These are phyloP conservation scores for Candida dajiaensis DNA, from an alignment of 805 yeast genomes.

Conservation along the genomic window DNA sequence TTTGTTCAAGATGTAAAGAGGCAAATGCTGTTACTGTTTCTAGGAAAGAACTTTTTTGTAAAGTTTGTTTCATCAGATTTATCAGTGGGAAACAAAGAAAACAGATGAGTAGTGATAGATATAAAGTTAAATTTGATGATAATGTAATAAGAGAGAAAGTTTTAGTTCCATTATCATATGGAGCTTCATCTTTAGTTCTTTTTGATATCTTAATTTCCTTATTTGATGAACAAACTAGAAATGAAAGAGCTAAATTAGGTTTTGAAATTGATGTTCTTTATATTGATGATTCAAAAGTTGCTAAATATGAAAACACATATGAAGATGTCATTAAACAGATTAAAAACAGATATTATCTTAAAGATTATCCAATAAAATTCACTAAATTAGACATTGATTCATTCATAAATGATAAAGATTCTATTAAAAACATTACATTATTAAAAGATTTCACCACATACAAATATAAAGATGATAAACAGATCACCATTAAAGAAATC, in stretches of 20 bases:
- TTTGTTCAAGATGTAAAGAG: conserved; percentile 39
- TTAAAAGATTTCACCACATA: conserved; percentile 22
- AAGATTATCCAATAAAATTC: conserved; percentile 30
- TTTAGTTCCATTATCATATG: conserved; percentile 60
- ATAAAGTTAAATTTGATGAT: conserved; percentile 60
- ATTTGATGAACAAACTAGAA: conserved; percentile 53
- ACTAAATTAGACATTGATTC: conserved; percentile 37
- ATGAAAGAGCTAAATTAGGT: conserved; percentile 63
- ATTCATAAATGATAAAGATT: conserved; percentile 28
- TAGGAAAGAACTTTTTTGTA: conserved; percentile 63
- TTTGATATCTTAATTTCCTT: conserved; percentile 60
- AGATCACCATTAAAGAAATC: conserved; percentile 26
- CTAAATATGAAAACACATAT: conserved; percentile 12
- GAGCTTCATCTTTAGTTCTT: conserved; percentile 59
- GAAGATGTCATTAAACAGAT: conserved; percentile 9
- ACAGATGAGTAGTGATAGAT: conserved; percentile 63
- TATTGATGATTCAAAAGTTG: conserved; percentile 34
- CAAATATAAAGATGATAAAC: conserved; percentile 8
- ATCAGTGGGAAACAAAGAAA: conserved; percentile 76
- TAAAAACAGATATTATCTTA: conserved; percentile 15
- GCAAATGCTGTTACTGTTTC: conserved; percentile 39
- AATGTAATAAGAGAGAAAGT: conserved; percentile 39
- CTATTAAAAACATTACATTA: conserved; percentile 27
- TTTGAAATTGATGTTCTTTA: conserved; percentile 51
- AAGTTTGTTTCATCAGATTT: conserved; percentile 63